Conservation (phyloP, 192 early-diverging fungal genomes). For the Pecoramyces ruminantium region DNA sequence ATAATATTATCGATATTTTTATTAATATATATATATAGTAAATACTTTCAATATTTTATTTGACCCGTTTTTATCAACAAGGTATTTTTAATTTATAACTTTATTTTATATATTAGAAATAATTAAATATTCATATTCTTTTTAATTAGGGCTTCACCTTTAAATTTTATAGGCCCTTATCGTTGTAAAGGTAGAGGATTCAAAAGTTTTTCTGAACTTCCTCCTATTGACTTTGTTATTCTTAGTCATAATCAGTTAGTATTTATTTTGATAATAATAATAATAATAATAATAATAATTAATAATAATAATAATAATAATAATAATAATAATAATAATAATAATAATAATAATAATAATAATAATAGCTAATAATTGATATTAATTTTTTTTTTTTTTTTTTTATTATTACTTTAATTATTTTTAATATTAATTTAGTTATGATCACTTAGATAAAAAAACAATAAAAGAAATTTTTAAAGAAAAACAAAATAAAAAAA, state of each 20-base stretch:
- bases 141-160: constrained; percentile 20
- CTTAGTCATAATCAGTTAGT: constrained; percentile 61
- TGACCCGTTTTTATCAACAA: constrained; percentile 55
- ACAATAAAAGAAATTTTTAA: constrained; percentile 36
- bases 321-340: no score
- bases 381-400: no score
- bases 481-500: constrained; percentile 5
- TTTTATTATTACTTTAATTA: neutral
- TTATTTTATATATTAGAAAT: no score
- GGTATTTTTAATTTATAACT: no score
- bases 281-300: no score
- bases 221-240: constrained; percentile 52
- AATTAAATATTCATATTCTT: no score
- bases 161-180: constrained; percentile 46
- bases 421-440: constrained; percentile 7
- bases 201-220: constrained; percentile 19
- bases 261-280: no score
- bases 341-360: no score
- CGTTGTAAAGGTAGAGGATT: constrained; percentile 22
- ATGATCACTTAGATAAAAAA: constrained; percentile 63
- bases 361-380: no score
- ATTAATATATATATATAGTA: no score
- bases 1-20: no score
- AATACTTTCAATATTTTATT: constrained; percentile 42
- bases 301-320: no score